These are phyloP conservation scores for Metschnikowia colocasiae DNA, from an alignment of 805 yeast genomes.

Conservation along the genomic window DNA sequence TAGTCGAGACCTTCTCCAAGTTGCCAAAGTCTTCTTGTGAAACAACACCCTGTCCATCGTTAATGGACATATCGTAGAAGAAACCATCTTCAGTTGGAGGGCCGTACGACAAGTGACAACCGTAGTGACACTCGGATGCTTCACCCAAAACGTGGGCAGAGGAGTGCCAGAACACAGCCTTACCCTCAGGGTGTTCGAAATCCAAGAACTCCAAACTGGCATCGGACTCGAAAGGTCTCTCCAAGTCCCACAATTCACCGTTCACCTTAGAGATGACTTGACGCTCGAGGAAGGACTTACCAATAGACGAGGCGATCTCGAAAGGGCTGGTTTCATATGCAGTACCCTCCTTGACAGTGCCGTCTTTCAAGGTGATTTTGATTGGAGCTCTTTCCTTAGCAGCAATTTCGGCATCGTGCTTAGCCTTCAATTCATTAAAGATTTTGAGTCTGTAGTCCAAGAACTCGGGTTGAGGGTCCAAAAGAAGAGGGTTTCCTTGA, in stretches of 20 bases:
- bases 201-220: slow-evolving; percentile 76
- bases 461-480: slow-evolving; percentile 81
- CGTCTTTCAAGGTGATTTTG: slow-evolving; percentile 82
- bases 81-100: slow-evolving; percentile 98
- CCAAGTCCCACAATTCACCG: slow-evolving; percentile 89
- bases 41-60: slow-evolving; percentile 64
- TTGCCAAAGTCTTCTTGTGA: slow-evolving; percentile 78
- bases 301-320: slow-evolving; percentile 77
- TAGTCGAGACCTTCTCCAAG: slow-evolving; percentile 82
- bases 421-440: slow-evolving; percentile 75
- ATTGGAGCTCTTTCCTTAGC: slow-evolving; percentile 56
- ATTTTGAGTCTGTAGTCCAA: slow-evolving; percentile 73
- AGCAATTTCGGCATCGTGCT: slow-evolving; percentile 71
- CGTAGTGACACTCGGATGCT: slow-evolving; percentile 94
- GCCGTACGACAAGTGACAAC: slow-evolving; percentile 83
- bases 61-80: slow-evolving; percentile 92
- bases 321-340: slow-evolving; percentile 90
- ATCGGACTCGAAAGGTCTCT: slow-evolving; percentile 82
- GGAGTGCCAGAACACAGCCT: slow-evolving; percentile 97
- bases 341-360: slow-evolving; percentile 69
- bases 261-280: slow-evolving; percentile 88
- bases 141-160: slow-evolving; percentile 98
- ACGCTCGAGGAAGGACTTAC: slow-evolving; percentile 84
- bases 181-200: slow-evolving; percentile 92
- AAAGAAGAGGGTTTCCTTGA: slow-evolving; percentile 37